Base-by-base conservation (phyloP, 1,284 basidiomycete genomes). In the Rhodotorula sp. region DNA sequence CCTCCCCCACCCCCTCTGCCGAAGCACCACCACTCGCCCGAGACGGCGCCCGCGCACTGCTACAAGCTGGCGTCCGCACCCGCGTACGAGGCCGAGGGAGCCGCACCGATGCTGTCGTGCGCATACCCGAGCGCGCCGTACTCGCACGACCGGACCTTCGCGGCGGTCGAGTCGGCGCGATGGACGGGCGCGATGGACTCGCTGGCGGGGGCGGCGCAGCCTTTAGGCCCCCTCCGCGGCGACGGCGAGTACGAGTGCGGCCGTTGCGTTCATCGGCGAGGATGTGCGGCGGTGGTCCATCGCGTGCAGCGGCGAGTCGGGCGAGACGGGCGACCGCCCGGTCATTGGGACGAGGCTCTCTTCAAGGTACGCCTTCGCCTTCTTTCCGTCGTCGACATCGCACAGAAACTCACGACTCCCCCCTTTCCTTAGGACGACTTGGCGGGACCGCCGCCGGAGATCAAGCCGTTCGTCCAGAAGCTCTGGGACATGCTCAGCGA, bases 381-480 rank as follows among this genome's bases (percentile, higher is more conserved):
- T 15, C 22, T 36, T 34, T 37, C 21, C 19, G 2, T 3, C 25
- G 19, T 9, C 7, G 3, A 22, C n/a, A n/a, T n/a, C n/a, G n/a
- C n/a, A n/a, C n/a, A n/a, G n/a, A n/a, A n/a, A n/a, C n/a, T n/a
- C n/a, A n/a, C n/a, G n/a, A n/a, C n/a, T n/a, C n/a, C n/a, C n/a
- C n/a, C n/a, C n/a, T n/a, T n/a, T n/a, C n/a, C n/a, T n/a, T 21
- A 54, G 41, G 62, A 63, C 41, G 53, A 61, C 9, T 19, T n/a
- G 13, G 27, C 53, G 13, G 13, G 21, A 8, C 57, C 41, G 2
- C 39, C 50, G 21, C n/a, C 36, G 1, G 62, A 63, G 39, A 34
- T 70, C 64, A 74, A 74, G 67, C 70, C 73, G 10, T 74, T 74
- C 58, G 66, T 74, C 22, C 44, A 51, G 36, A 75, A 75, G 55